Base-by-base conservation (phyloP, 1,139 yeast genomes). In the Spencermartinsiella ligniputridi region DNA sequence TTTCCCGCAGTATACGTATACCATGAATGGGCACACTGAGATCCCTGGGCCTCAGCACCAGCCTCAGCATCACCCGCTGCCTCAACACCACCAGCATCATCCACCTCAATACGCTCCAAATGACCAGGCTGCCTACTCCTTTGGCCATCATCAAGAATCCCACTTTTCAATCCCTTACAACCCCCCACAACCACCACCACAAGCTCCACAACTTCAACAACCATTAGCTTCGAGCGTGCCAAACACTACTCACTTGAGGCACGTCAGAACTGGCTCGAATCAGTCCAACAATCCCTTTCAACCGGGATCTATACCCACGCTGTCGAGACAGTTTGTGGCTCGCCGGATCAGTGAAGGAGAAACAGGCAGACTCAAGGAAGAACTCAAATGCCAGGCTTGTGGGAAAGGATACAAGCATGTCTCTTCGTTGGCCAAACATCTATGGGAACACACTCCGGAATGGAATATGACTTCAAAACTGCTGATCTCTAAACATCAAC, bases 381-480 rank as follows among this genome's bases (percentile, higher is more conserved):
- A 84, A 58, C 74, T 86, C 51, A 82, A 83, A 57, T 86, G 95
- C 67, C 94, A 86, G 63, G 88, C 94, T 2, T 86, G 96, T 59
- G 95, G 95, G 9, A 86, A 87, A 62, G 94, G 94, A 12, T 86
- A 86, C 62, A 87, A 86, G 61, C 96, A 86, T 65, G 83, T 86
- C 8, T 81, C 90, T 1, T 83, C 92, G 17, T 71, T 86, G 49
- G 95, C 75, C 53, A 87, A 76, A 49, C 89, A 75, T 67, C 71
- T 72, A 60, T 90, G 95, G 85, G 85, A 79, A 74, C 96, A 87
- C 61, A 87, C 96, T 0, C 95, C 95, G 0, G 95, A 87, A 62
- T 87, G 95, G 95, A 84, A 81, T 58, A 83, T 83, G 57, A 87
- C 95, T 2, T 83, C 85, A 53, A 84, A 83, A 60, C 70, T 87